Evolutionary conservation across 202 grass and related monocot genomes (phyloP).

Genomic region (Digitaria exilis): DNA sequence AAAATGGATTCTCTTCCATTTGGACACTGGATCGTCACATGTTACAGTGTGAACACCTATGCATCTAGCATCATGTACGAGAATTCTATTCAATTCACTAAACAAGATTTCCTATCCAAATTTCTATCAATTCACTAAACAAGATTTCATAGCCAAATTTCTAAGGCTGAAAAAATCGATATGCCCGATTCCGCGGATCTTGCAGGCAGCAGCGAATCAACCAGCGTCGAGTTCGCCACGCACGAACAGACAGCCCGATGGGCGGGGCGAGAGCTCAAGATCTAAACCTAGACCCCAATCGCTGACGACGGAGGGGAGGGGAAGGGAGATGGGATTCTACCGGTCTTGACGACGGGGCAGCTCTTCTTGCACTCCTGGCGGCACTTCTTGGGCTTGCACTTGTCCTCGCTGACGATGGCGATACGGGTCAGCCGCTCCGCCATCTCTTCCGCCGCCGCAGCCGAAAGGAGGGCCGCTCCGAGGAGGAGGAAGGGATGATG

Average conservation of each 20-base stretch:
- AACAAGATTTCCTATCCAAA: no score
- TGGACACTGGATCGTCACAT: neutral
- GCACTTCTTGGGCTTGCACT: conserved; percentile 95
- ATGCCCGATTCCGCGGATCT: conserved; percentile 13
- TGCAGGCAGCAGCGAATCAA: conserved; percentile 9
- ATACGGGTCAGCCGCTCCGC: conserved; percentile 92
- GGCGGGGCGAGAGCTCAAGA: neutral
- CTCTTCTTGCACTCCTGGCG: conserved; percentile 97
- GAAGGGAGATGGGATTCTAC: neutral
- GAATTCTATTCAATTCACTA: neutral
- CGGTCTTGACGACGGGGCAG: conserved; percentile 91
- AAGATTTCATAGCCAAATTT: neutral
- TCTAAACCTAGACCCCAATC: conserved; percentile 18
- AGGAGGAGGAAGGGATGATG: neutral
- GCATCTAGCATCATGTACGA: neutral
- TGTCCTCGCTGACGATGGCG: conserved; percentile 88
- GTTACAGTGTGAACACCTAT: neutral
- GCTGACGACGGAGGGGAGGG: neutral
- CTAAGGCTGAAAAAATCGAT: neutral
- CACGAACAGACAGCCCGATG: neutral
- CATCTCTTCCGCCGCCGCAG: conserved; percentile 57
- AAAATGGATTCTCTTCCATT: neutral
- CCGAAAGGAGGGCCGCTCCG: conserved; percentile 20
- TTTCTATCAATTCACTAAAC: no score
- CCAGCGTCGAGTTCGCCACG: neutral